These are phyloP conservation scores for Fusarium incarnatum DNA, from an alignment of 2,329 filamentous ascomycete genomes.

Conservation along the genomic window DNA sequence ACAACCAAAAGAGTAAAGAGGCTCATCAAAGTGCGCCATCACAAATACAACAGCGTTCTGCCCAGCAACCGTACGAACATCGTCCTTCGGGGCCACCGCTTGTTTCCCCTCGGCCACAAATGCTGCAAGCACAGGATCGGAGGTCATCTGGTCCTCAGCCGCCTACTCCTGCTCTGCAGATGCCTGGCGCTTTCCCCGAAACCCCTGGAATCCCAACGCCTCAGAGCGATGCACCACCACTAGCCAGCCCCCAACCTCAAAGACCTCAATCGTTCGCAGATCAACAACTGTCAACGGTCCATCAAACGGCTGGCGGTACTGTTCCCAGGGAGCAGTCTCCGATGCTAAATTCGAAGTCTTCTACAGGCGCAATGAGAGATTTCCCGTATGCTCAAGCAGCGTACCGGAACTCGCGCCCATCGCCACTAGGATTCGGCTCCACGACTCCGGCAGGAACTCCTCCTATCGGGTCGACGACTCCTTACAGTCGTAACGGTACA, in stretches of 20 bases:
- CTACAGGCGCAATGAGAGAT: constrained; percentile 18
- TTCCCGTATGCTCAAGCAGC: constrained; percentile 23
- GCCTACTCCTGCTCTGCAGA: constrained; percentile 22
- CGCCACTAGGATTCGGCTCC: constrained; percentile 31
- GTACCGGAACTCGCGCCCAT: constrained; percentile 31
- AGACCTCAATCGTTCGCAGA: constrained; percentile 26
- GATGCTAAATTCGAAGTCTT: constrained; percentile 19
- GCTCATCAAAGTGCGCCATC: constrained; percentile 9
- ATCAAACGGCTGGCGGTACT: constrained; percentile 30
- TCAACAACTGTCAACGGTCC: constrained; percentile 26
- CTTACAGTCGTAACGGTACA: constrained; percentile 25
- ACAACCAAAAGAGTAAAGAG: constrained; percentile 39
- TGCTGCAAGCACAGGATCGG: constrained; percentile 14
- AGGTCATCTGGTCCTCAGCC: constrained; percentile 19
- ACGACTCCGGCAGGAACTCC: constrained; percentile 34
- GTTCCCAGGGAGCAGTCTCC: constrained; percentile 36
- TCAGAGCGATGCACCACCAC: constrained; percentile 5
- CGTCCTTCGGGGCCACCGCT: constrained; percentile 18
- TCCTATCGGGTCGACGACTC: constrained; percentile 12
- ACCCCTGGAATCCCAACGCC: constrained; percentile 15
- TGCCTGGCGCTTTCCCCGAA: constrained; percentile 15
- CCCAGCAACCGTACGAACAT: constrained; percentile 24
- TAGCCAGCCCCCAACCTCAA: constrained; percentile 38
- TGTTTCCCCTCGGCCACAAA: constrained; percentile 1
- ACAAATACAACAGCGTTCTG: constrained; percentile 27